A percentile compares a stretch with the other conserved stretches of the same genome.
Conservation (phyloP, 2,329 filamentous ascomycete species). For the Rutstroemia sp. region DNA sequence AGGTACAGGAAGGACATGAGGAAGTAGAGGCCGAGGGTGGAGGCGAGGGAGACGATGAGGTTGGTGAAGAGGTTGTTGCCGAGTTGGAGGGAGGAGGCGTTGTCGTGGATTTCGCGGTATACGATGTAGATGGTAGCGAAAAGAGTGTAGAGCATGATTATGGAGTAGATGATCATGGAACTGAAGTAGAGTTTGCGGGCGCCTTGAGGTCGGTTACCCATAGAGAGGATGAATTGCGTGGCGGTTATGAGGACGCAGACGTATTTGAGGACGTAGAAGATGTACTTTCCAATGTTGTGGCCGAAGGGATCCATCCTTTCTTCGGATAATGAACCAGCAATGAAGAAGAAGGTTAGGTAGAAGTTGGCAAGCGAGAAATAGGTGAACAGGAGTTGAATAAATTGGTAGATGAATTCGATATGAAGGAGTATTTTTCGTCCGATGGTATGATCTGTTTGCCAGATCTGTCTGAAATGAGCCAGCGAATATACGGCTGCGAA, state of each 20-base stretch:
- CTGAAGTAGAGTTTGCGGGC: slow-evolving; percentile 83
- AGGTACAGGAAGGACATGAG: slow-evolving; percentile 94
- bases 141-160: slow-evolving; percentile 95
- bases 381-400: slow-evolving; percentile 87
- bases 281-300: slow-evolving; percentile 71
- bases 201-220: slow-evolving; percentile 93
- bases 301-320: slow-evolving; percentile 81
- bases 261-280: slow-evolving; percentile 85
- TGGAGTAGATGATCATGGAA: slow-evolving; percentile 80
- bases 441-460: slow-evolving; percentile 85
- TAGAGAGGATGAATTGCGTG: slow-evolving; percentile 91
- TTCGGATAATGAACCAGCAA: slow-evolving; percentile 83
- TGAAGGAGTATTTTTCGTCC: slow-evolving; percentile 85
- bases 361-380: slow-evolving; percentile 99
- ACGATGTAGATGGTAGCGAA: slow-evolving; percentile 89
- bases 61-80: slow-evolving; percentile 93
- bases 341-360: slow-evolving; percentile 98
- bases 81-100: slow-evolving; percentile 44
- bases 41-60: slow-evolving; percentile 80
- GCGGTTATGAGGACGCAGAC: slow-evolving; percentile 79
- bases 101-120: slow-evolving; percentile 60
- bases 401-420: slow-evolving; percentile 92
- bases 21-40: slow-evolving; percentile 90
- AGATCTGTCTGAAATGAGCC: slow-evolving; percentile 89
- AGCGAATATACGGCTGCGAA: slow-evolving; percentile 97